Evolutionary conservation across 192 early-diverging fungal species (phyloP), one percentile per base, ranked within the genome.

Genomic region (Spinellus fusiger): DNA sequence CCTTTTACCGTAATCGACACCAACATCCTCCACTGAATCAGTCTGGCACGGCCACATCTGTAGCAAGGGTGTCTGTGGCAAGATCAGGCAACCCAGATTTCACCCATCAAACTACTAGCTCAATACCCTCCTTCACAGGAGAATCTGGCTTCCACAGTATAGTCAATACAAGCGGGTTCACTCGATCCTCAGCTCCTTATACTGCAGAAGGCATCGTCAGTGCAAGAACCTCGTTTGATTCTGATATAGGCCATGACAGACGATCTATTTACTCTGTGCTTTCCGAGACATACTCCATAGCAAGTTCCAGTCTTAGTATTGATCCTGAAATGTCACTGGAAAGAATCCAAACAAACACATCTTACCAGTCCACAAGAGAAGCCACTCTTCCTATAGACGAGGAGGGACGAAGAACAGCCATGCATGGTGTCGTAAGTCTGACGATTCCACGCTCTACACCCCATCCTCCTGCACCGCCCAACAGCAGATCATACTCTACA

Each of bases 141-240:
- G 22, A 29, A 8, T 40, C 46, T 4, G 55, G 44, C 22, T 26
- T 65, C 44, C 58, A 50, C 23, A 54, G 59, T 12, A 68, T 47
- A 15, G 28, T 61, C 6, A 61, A 68, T 26, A 68, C 59, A 22
- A 61, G 59, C 50, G 59, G 66, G 0, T 63, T 63, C 54, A 35
- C 61, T 31, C 32, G 37, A 38, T 54, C 54, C 15, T 32, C 56
- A n/a, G 37, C 9, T 56, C 26, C 37, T 29, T 10, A 13, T 31
- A 44, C 40, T 20, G 40, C 16, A 5, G 15, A 46, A n/a, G n/a
- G n/a, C n/a, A n/a, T n/a, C n/a, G n/a, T n/a, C n/a, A n/a, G n/a
- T n/a, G n/a, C n/a, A n/a, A n/a, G 15, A 44, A n/a, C 18, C 10
- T 44, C 40, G 18, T 12, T 44, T 12, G 40, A 44, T 44, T 32